Base-by-base conservation (phyloP, 176 grass and related monocot species). In the Phragmites australis region DNA sequence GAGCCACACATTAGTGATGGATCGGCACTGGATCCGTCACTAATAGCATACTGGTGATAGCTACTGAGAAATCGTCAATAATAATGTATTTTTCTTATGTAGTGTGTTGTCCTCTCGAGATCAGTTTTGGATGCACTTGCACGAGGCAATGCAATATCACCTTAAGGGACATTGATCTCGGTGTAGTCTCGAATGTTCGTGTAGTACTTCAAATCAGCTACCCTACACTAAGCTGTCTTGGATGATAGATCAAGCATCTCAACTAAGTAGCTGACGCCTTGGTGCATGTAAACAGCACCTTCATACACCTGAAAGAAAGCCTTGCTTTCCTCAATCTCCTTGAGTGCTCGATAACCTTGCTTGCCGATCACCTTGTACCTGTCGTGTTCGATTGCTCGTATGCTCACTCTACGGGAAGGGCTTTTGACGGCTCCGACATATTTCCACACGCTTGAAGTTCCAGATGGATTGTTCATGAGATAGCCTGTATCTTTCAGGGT, bases 321-420 rank as follows among this genome's bases (percentile, higher is more conserved):
- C 78, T 72, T 94, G 81, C 95, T 93, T 91, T 98, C 95, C 68
- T 98, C 95, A 87, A 98, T 98, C 84, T 98, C 95, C 66, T 98
- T 92, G 18, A 98, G 80, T 70, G 93, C 37, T 85, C 87, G 68
- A 47, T 86, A 83, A 69, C 61, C 94, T 74, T 76, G 86, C 58
- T 67, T 91, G 50, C 93, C 75, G 50, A 94, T 78, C 61, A 94
- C 92, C 67, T 67, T 90, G 81, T 94, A 98, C 74, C 87, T 98
- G 45, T 81, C 78, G 29, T 87, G 93, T 79, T 98, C 92, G 85
- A 97, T 89, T 83, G 90, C 87, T 17, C 92, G 80, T 87, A 97
- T 84, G 81, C 83, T 94, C 67, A 94, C 77, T 52, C 70, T 67
- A 81, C 87, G 74, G 49, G 95, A 97, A 87, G 95, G 95, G n/a